Percentiles rank a stretch among this genome's conserved stretches.
Conservation (phyloP, 495 filamentous ascomycete species). For the Oleoguttula mirabilis region DNA sequence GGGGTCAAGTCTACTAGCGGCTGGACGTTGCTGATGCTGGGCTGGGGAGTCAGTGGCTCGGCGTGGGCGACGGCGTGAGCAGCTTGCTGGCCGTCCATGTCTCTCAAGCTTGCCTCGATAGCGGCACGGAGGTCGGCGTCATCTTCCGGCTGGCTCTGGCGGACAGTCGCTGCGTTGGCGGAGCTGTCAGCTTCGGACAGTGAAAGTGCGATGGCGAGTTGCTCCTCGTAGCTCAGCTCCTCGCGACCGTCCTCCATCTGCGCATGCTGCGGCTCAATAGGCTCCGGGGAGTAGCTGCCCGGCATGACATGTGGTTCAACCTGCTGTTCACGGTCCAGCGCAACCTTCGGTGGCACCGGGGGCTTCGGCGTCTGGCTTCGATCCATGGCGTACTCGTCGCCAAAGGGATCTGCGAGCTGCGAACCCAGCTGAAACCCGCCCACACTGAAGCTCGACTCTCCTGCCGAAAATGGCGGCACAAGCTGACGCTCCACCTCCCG, state of each 20-base stretch:
- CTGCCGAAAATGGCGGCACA: conserved; percentile 3
- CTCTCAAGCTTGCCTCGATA: conserved; percentile 16
- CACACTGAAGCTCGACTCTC: conserved; percentile 1
- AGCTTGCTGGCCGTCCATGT: conserved; percentile 12
- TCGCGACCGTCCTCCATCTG: background rate
- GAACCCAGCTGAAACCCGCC: conserved; percentile 6
- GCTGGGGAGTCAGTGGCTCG: conserved; percentile 2
- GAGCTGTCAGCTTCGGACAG: conserved; percentile 18
- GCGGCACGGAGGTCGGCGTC: conserved; percentile 13
- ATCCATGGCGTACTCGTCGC: conserved; percentile 16
- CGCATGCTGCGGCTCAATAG: background rate
- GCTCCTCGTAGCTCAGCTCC: conserved; percentile 18
- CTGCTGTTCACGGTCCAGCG: background rate
- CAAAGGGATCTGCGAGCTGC: conserved; percentile 14
- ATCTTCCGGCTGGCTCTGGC: conserved; percentile 3
- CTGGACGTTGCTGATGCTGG: background rate
- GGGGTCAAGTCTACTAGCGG: conserved; percentile 15
- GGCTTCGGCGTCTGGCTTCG: conserved; percentile 14
- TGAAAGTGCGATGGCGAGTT: conserved; percentile 19
- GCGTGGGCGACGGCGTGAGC: conserved; percentile 5
- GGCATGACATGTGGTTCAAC: conserved; percentile 1
- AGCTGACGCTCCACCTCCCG: conserved; percentile 6
- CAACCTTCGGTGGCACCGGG: conserved; percentile 16
- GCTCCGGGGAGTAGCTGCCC: conserved; percentile 7
- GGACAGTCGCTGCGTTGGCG: conserved; percentile 1